Percentiles rank a stretch among this genome's conserved stretches.
These are phyloP conservation scores for Leccinum olivaceopallidum DNA, from an alignment of 768 basidiomycete species.

Conservation along the genomic window DNA sequence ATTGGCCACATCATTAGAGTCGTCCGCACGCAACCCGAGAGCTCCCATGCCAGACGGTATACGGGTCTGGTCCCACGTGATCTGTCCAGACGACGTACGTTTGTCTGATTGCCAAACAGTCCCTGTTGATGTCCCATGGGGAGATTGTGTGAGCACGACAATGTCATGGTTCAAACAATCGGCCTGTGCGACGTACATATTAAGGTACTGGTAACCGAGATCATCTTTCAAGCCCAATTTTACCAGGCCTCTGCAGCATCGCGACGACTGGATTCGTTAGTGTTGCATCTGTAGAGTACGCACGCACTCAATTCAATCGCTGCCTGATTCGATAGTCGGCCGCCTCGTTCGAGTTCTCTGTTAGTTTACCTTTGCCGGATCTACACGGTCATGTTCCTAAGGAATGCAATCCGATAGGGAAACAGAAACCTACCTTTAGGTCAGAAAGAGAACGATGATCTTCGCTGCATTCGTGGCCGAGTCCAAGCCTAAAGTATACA, in stretches of 20 bases:
- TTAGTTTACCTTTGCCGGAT: constrained; percentile 83
- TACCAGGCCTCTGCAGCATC: constrained; percentile 7
- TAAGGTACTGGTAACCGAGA: constrained; percentile 12
- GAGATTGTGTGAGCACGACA: no score
- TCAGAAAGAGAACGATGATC: constrained; percentile 77
- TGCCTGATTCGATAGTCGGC: constrained; percentile 75
- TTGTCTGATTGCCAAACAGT: constrained; percentile 13
- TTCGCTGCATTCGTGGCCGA: constrained; percentile 84
- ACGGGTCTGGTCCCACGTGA: constrained; percentile 10
- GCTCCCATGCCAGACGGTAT: constrained; percentile 18
- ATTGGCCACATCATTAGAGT: background rate
- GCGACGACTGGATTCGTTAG: constrained; percentile 5
- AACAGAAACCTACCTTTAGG: constrained; percentile 48
- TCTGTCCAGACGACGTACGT: constrained; percentile 1
- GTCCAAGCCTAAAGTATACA: constrained; percentile 74
- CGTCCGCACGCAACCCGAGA: background rate
- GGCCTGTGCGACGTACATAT: constrained; percentile 4
- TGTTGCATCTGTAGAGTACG: constrained; percentile 6
- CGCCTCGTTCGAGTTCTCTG: constrained; percentile 84
- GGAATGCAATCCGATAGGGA: background rate
- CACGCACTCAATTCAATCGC: background rate
- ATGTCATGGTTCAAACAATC: background rate
- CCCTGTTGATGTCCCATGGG: background rate
- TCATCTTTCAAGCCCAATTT: constrained; percentile 1
- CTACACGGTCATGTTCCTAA: constrained; percentile 35